Percentiles rank a stretch among this genome's conserved stretches.
phyloP scores from a whole-genome alignment of 2,329 filamentous ascomycete genomes.

The Didymella exigua region DNA sequence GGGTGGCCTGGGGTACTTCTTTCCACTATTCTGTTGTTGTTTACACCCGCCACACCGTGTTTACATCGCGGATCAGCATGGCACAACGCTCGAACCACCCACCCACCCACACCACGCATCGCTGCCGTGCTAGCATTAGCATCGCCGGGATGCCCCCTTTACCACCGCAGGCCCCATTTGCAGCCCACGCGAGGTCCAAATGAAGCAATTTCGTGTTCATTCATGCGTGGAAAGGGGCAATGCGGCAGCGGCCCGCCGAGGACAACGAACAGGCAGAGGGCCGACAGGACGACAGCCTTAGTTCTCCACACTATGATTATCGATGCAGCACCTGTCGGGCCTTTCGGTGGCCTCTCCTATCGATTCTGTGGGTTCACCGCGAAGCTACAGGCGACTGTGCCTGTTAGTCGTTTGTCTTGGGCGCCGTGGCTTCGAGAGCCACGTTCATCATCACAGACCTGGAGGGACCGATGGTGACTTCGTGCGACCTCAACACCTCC shows the following conservation, averaged over 20 bases:
- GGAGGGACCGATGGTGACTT: not conserved
- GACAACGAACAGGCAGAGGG: slow-evolving; percentile 24
- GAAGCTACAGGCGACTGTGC: not conserved
- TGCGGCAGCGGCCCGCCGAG: slow-evolving; percentile 24
- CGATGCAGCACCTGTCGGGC: slow-evolving; percentile 23
- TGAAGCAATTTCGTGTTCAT: slow-evolving; percentile 18
- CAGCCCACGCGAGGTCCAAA: slow-evolving; percentile 14
- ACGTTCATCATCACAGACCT: slow-evolving; percentile 2
- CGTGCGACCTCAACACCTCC: slow-evolving; percentile 8
- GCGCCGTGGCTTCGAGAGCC: slow-evolving; percentile 1
- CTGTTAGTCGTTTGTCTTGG: slow-evolving; percentile 1
- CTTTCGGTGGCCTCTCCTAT: slow-evolving; percentile 23
- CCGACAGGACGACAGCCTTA: slow-evolving; percentile 26
- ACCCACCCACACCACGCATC: slow-evolving; percentile 2
- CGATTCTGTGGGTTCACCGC: slow-evolving; percentile 18
- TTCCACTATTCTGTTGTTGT: slow-evolving; percentile 1
- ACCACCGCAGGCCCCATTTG: slow-evolving; percentile 4
- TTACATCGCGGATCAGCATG: slow-evolving; percentile 4
- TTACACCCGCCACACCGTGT: slow-evolving; percentile 9
- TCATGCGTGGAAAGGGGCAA: slow-evolving; percentile 31
- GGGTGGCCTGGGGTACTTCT: not conserved
- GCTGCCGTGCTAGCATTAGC: slow-evolving; percentile 1
- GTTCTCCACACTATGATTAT: slow-evolving; percentile 43
- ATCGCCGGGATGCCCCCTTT: slow-evolving; percentile 11
- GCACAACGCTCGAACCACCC: slow-evolving; percentile 10